Base-by-base conservation (phyloP, 129 eudicot species). In the Flaveria ramosissima region DNA sequence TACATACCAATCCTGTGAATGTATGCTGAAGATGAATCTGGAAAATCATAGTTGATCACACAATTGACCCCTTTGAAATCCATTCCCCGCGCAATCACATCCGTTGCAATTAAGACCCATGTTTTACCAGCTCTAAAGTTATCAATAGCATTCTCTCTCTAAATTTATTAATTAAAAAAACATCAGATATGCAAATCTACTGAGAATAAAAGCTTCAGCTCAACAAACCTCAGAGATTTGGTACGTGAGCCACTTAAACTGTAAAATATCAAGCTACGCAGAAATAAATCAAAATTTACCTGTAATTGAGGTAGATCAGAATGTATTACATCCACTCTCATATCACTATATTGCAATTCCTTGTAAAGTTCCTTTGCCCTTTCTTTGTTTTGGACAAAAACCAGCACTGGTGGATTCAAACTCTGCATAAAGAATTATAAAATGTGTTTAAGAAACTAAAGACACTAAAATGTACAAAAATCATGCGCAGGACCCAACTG, bases 61-160 rank as follows among this genome's bases (percentile, higher is more conserved):
- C 97, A 89, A 73, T 94, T 94, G 76, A 94, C 86, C 53, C 99
- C 99, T 88, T 94, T 94, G 77, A 94, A 94, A 85, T 94, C 99
- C 99, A 94, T 89, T 39, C 99, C 99, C 21, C 97, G 97, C 30
- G 97, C 93, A 72, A 91, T 82, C 62, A 94, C 97, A 76, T 94
- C 97, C n/a, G 97, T 91, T 24, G 99, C 99, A 65, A 94, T 91
- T 67, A 94, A 80, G 73, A 94, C 94, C 99, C 99, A 94, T 68
- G 99, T 91, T 81, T 94, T 91, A 21, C 99, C 99, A 76, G 89
- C 87, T 81, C 99, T 91, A 64, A 94, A 94, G 81, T 94, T 84
- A 76, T 91, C 90, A 39, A 94, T 74, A 46, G 99, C 99, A 77
- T 86, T 71, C 72, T 94, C 97, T 75, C 99, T 82, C 99, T 94